Evolutionary conservation across 73 alveolate genomes (phyloP), one percentile per base, ranked within the genome.

Genomic region (Effrenium voratum): DNA sequence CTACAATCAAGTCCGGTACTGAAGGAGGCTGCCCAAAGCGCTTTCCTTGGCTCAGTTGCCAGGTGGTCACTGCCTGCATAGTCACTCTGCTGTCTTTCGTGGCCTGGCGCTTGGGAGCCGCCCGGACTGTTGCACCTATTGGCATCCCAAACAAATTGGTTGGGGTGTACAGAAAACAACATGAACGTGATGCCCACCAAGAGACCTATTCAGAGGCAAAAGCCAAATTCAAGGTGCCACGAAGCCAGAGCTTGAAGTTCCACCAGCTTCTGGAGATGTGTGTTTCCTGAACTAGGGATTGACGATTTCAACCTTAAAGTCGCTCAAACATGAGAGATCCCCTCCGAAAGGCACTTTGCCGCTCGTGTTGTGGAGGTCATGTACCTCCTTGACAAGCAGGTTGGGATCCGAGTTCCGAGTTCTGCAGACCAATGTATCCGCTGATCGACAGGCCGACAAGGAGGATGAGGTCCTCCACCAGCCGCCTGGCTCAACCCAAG

Each of bases 11-110:
- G 73, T 1, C 73, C 22, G 22, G 73, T 19, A 26, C 41, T 40
- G 59, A 24, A 36, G 59, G 79, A 2, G 40, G 79, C 15, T 24
- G 79, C 19, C 30, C 43, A 24, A 30, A 66, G 79, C 79, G 40
- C n/a, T 24, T 10, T 1, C 40, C 41, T 5, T 24, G 16, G 0
- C 0, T 8, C 16, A 66, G 40, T n/a, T 52, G 19, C 41, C n/a
- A 90, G 97, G 97, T 90, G 87, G 68, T 90, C 36, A 90, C 97
- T 1, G 97, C 97, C 55, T 90, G 97, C 45, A 60, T 90, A 79
- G 73, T 90, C 86, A 90, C 97, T 26, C 55, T 90, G 22, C 13
- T 49, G 86, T 75, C 88, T 73, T 90, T 90, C 55, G 76, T 87
- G 41, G 97, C 34, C 44, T 5, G 66, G 38, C 43, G 40, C 81